These are phyloP conservation scores for Ehretia macrophylla DNA, from an alignment of 257 asterid genomes.

Conservation along the genomic window DNA sequence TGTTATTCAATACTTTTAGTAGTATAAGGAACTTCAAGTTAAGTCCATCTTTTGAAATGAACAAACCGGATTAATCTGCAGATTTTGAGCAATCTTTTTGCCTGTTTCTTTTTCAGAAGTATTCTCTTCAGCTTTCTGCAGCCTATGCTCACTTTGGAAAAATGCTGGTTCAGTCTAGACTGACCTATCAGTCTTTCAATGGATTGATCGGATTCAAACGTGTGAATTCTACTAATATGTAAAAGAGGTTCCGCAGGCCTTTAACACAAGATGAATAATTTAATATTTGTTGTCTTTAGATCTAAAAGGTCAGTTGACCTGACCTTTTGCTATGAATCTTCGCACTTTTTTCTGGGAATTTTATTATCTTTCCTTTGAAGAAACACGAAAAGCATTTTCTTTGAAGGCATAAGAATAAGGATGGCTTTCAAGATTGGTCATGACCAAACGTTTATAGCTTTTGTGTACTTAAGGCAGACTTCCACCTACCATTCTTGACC, in stretches of 20 bases:
- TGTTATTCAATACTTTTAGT: constrained; percentile 4
- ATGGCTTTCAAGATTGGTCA: constrained; percentile 42
- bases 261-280: too few species aligned
- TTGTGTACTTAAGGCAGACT: constrained; percentile 30
- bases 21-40: constrained; percentile 14
- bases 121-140: constrained; percentile 6
- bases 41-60: constrained; percentile 7
- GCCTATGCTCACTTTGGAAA: too few species aligned
- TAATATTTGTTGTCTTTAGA: too few species aligned
- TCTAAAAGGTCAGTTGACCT: too few species aligned
- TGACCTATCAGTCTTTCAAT: too few species aligned
- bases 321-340: background rate
- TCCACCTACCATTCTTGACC: constrained; percentile 16
- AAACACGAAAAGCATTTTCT: constrained; percentile 9
- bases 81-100: constrained; percentile 6
- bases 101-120: background rate
- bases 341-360: background rate
- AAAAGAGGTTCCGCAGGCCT: too few species aligned
- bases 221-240: too few species aligned
- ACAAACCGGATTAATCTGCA: background rate
- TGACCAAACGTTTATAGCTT: constrained; percentile 32
- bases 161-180: too few species aligned
- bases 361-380: constrained; percentile 27
- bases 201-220: too few species aligned
- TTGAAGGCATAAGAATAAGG: constrained; percentile 13